Conservation (phyloP, 352 stramenopile species). For the Pythium angustatum region DNA sequence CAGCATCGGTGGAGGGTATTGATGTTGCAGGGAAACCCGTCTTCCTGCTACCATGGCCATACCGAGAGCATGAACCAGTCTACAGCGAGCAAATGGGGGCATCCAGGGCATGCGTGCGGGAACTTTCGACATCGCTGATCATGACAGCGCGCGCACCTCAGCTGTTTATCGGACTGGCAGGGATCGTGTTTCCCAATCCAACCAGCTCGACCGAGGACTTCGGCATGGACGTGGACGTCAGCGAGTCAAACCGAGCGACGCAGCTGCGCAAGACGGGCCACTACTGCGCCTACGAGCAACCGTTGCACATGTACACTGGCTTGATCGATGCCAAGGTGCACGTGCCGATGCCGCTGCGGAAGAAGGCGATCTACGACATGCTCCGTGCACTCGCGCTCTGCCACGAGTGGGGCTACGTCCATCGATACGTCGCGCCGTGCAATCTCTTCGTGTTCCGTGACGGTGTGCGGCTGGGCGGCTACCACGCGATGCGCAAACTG, state of each 20-base stretch:
- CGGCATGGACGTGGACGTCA: slow-evolving; percentile 5
- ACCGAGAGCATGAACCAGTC: slow-evolving; percentile 58
- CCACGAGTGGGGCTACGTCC: slow-evolving; percentile 73
- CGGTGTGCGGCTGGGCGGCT: slow-evolving; percentile 67
- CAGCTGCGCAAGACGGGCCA: slow-evolving; percentile 47
- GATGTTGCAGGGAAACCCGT: slow-evolving; percentile 56
- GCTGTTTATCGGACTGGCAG: slow-evolving; percentile 59
- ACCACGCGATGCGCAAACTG: slow-evolving; percentile 55
- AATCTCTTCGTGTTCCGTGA: slow-evolving; percentile 78
- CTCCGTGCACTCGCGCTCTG: slow-evolving; percentile 56
- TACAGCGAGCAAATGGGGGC: slow-evolving; percentile 53
- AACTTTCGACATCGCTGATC: slow-evolving; percentile 48
- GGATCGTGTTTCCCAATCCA: slow-evolving; percentile 68
- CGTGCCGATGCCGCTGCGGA: slow-evolving; percentile 50
- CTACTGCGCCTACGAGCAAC: slow-evolving; percentile 81
- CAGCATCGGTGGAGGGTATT: slow-evolving; percentile 25
- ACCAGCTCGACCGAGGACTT: slow-evolving; percentile 1
- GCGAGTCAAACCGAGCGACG: slow-evolving; percentile 1
- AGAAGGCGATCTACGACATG: slow-evolving; percentile 76
- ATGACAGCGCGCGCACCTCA: slow-evolving; percentile 45
- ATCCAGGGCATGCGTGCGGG: slow-evolving; percentile 53
- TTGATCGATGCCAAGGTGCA: slow-evolving; percentile 63
- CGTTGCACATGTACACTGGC: slow-evolving; percentile 72
- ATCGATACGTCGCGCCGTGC: slow-evolving; percentile 69
- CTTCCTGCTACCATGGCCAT: slow-evolving; percentile 81